Percentiles rank a stretch among this genome's conserved stretches.
Evolutionary conservation across 2,329 filamentous ascomycete species (phyloP).

Genomic region (Microsporum audouinii): DNA sequence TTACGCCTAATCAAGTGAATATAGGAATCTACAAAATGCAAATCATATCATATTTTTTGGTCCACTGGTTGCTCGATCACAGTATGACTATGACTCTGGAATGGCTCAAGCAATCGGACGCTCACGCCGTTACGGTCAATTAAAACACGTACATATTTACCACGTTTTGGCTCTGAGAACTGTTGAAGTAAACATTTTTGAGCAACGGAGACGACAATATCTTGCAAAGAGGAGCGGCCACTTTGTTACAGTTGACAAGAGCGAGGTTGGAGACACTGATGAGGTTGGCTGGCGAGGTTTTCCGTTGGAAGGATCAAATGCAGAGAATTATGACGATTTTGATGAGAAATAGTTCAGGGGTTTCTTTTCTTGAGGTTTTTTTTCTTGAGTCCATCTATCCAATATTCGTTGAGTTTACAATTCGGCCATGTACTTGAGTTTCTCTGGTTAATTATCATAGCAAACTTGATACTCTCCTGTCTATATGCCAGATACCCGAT

Average conservation of each 20-base stretch:
- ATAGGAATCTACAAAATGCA: slow-evolving; percentile 50
- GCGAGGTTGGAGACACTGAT: slow-evolving; percentile 17
- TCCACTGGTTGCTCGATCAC: slow-evolving; percentile 40
- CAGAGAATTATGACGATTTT: slow-evolving; percentile 12
- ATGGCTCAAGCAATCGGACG: slow-evolving; percentile 56
- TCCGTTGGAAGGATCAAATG: slow-evolving; percentile 20
- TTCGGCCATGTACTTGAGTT: background rate
- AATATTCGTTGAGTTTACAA: background rate
- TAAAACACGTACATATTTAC: slow-evolving; percentile 47
- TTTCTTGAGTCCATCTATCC: background rate
- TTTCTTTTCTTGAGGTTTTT: background rate
- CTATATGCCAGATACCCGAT: background rate
- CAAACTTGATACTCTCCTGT: background rate
- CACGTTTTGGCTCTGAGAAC: slow-evolving; percentile 36
- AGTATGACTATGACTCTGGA: slow-evolving; percentile 45
- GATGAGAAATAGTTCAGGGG: background rate
- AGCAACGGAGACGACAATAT: slow-evolving; percentile 24
- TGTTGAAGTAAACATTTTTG: slow-evolving; percentile 36
- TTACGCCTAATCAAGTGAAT: background rate
- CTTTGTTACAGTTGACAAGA: slow-evolving; percentile 15
- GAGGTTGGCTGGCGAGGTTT: slow-evolving; percentile 20
- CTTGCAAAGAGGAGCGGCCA: slow-evolving; percentile 20
- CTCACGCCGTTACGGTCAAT: slow-evolving; percentile 47
- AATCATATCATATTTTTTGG: slow-evolving; percentile 55
- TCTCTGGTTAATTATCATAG: background rate